Evolutionary conservation across 805 yeast genomes (phyloP), one percentile per base, ranked within the genome.

Genomic region (Metschnikowia arizonensis): DNA sequence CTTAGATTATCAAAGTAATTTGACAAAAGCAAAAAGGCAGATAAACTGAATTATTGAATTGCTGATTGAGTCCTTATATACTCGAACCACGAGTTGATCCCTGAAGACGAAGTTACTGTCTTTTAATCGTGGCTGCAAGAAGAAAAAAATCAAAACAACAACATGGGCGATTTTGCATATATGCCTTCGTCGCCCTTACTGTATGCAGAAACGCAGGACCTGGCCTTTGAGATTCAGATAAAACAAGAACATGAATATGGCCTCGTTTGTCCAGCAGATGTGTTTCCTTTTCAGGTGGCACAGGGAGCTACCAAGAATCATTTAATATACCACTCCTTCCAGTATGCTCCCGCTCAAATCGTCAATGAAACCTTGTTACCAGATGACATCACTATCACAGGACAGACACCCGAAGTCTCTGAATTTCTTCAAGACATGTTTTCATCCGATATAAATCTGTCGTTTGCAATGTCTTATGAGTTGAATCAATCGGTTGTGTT

Each of bases 211-310:
- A 10, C 17, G 18, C 40, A 28, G 18, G 40, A n/a, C 17, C 25
- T 18, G n/a, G 9, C 9, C 12, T 19, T 11, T 19, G 40, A 14
- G 14, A 5, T 25, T 17, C 21, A 36, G 12, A 36, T 36, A 4
- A 36, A 36, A 18, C 21, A 15, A 23, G 38, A 34, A 19, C 18
- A 4, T 15, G n/a, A 15, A 5, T 14, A 14, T 8, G 14, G 28
- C 28, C 11, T 34, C 11, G 40, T 37, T 37, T n/a, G 40, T 31
- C 40, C 40, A 3, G 32, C 33, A 7, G 40, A 37, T n/a, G 25
- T 37, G 10, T 37, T 37, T 14, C 40, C 40, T 12, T 19, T 9
- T 14, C 33, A 37, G n/a, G 18, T 18, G 24, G n/a, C 24, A 12
- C 40, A n/a, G 9, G 40, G 18, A 8, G 26, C 32, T 18, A 6